phyloP scores from a whole-genome alignment of 768 basidiomycete genomes.

The Baorangia bicolor region DNA sequence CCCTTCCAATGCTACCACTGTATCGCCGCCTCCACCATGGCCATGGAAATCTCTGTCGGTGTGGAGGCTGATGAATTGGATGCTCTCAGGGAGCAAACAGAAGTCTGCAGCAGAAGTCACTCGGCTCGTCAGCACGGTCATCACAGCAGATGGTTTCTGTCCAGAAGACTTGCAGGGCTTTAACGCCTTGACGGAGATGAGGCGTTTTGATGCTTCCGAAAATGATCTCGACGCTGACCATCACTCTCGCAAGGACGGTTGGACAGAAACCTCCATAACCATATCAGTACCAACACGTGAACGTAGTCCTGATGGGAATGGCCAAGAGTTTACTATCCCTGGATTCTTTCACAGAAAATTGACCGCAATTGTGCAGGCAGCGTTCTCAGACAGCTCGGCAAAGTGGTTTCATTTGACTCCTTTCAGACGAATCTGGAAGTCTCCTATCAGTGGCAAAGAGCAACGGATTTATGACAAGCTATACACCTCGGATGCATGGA shows the following conservation, averaged over 20 bases:
- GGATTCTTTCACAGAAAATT: background rate
- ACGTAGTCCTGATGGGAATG: no score
- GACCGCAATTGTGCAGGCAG: constrained; percentile 5
- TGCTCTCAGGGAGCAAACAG: background rate
- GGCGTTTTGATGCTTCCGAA: no score
- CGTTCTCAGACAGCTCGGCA: constrained; percentile 4
- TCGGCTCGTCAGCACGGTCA: background rate
- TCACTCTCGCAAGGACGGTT: background rate
- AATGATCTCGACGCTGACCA: no score
- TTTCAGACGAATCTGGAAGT: constrained; percentile 11
- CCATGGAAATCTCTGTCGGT: background rate
- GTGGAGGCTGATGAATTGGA: background rate
- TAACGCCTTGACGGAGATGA: no score
- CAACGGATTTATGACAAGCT: background rate
- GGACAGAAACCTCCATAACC: background rate
- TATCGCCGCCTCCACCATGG: background rate
- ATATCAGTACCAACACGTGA: no score
- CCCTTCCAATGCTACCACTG: no score
- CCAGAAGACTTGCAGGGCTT: no score
- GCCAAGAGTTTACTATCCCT: background rate
- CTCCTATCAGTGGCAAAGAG: background rate
- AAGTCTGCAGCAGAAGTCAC: background rate
- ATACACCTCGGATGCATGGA: background rate
- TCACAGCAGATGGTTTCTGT: background rate
- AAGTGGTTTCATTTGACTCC: constrained; percentile 24